Evolutionary conservation across 192 early-diverging fungal species (phyloP).

Genomic region (Diversispora eburnea): DNA sequence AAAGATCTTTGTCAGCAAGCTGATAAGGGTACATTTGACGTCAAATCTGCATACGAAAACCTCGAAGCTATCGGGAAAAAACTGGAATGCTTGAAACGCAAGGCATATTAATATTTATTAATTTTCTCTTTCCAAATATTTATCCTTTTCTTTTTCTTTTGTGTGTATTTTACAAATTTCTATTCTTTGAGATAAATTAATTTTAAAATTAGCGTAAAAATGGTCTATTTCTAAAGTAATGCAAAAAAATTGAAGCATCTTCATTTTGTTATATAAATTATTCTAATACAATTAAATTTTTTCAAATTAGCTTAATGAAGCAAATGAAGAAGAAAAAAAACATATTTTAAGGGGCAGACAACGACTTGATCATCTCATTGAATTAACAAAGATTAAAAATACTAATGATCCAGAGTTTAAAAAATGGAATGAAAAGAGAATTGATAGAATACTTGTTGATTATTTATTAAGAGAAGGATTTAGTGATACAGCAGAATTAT

Average conservation of each 20-base stretch:
- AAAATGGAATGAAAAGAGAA: slow-evolving; percentile 80
- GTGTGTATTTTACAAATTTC: background rate
- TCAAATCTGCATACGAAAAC: slow-evolving; percentile 51
- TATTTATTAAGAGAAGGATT: slow-evolving; percentile 92
- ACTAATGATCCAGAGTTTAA: slow-evolving; percentile 69
- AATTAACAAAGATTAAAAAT: slow-evolving; percentile 61
- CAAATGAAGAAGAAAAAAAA: slow-evolving; percentile 69
- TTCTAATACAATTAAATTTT: slow-evolving; percentile 1
- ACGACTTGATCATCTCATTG: slow-evolving; percentile 74
- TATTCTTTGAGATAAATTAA: background rate
- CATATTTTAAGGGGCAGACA: slow-evolving; percentile 66
- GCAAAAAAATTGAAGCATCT: too few species aligned
- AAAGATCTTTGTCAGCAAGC: slow-evolving; percentile 48
- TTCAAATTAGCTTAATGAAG: slow-evolving; percentile 57
- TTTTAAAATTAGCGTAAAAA: too few species aligned
- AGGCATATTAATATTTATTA: slow-evolving; percentile 43
- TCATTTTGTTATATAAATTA: too few species aligned
- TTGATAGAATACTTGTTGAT: slow-evolving; percentile 90
- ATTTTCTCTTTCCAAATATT: background rate
- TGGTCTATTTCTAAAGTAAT: too few species aligned
- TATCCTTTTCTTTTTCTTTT: too few species aligned
- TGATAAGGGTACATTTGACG: slow-evolving; percentile 36
- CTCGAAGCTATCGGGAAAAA: slow-evolving; percentile 65
- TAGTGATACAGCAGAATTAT: slow-evolving; percentile 64
- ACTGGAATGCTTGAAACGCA: slow-evolving; percentile 69